Evolutionary conservation across 495 filamentous ascomycete species (phyloP).

Genomic region (Elasticomyces elasticus): DNA sequence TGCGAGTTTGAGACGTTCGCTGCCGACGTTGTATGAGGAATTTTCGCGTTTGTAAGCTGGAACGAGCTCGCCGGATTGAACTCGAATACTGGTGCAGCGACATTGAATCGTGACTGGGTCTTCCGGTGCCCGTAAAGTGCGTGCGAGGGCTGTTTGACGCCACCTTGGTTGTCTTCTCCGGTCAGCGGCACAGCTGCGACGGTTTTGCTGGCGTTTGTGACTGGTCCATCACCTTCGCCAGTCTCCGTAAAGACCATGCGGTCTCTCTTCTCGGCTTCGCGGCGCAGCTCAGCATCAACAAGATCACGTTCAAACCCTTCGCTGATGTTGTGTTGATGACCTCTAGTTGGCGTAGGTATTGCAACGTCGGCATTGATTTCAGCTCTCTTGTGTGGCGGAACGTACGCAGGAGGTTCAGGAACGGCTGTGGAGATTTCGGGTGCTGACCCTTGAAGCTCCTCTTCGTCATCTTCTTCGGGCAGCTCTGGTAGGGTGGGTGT

Average conservation of each 20-base stretch:
- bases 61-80: constrained; percentile 60
- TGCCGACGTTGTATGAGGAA: constrained; percentile 29
- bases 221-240: not conserved
- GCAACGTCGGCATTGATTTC: constrained; percentile 47
- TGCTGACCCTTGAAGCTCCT: constrained; percentile 26
- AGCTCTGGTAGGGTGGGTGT: constrained; percentile 44
- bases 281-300: constrained; percentile 73
- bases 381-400: constrained; percentile 28
- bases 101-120: constrained; percentile 61
- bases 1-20: constrained; percentile 25
- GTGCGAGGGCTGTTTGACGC: not conserved
- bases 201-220: not conserved
- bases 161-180: not conserved
- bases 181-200: not conserved
- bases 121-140: constrained; percentile 39
- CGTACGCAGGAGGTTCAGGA: constrained; percentile 6
- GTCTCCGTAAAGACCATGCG: constrained; percentile 6
- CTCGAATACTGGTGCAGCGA: constrained; percentile 77
- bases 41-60: constrained; percentile 47
- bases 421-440: constrained; percentile 40
- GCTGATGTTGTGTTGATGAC: constrained; percentile 56
- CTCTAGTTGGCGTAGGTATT: constrained; percentile 50
- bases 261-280: constrained; percentile 25
- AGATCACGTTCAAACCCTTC: constrained; percentile 74
- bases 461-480: constrained; percentile 47